Evolutionary conservation across 2,329 filamentous ascomycete genomes (phyloP).

Genomic region (Xylaria sp.): DNA sequence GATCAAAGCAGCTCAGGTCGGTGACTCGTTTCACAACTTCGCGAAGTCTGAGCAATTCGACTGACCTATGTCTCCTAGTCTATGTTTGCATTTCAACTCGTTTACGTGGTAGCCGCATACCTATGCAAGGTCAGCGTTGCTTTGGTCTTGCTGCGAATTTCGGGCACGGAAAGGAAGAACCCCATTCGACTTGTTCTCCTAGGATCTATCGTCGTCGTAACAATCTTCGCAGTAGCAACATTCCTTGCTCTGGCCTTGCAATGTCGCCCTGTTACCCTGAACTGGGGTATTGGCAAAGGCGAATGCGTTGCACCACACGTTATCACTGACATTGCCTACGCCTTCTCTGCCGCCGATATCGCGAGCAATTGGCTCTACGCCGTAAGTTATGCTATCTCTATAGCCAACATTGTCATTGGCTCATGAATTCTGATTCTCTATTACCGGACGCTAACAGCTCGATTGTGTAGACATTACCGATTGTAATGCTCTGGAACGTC

Average conservation of each 20-base stretch:
- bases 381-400: background rate
- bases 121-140: constrained; percentile 31
- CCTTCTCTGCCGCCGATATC: constrained; percentile 29
- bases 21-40: background rate
- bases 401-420: background rate
- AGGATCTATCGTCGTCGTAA: constrained; percentile 22
- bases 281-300: constrained; percentile 31
- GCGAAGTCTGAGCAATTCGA: background rate
- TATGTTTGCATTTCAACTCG: constrained; percentile 31
- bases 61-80: constrained; percentile 22
- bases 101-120: constrained; percentile 30
- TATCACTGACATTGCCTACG: constrained; percentile 28
- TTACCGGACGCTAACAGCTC: background rate
- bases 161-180: constrained; percentile 20
- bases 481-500: constrained; percentile 31
- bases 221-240: constrained; percentile 23
- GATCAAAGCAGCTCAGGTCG: constrained; percentile 29
- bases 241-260: constrained; percentile 28
- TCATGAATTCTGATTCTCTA: background rate
- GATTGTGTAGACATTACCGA: constrained; percentile 21
- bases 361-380: constrained; percentile 32
- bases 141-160: constrained; percentile 29
- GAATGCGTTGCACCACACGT: constrained; percentile 22
- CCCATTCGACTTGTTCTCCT: constrained; percentile 26
- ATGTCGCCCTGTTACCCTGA: constrained; percentile 29